Percentiles rank a stretch among this genome's conserved stretches.
Evolutionary conservation across 805 yeast species (phyloP).

Genomic region (Jamesozyma gamospora): DNA sequence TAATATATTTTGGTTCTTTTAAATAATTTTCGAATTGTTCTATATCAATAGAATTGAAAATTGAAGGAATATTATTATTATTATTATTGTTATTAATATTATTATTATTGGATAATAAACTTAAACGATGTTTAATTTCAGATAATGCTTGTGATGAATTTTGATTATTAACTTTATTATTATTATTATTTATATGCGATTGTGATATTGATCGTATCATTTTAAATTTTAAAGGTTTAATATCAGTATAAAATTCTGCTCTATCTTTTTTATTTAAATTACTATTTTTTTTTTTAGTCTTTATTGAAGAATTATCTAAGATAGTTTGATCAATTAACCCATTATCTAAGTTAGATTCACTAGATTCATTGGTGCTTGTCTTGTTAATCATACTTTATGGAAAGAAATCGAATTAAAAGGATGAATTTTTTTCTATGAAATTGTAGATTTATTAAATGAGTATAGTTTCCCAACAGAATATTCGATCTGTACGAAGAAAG

Average conservation of each 20-base stretch:
- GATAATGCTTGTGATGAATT: no score
- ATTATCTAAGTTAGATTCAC: background rate
- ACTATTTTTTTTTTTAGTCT: background rate
- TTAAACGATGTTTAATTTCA: background rate
- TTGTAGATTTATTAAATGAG: no score
- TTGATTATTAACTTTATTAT: background rate
- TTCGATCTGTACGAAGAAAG: no score
- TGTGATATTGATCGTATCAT: conserved; percentile 6
- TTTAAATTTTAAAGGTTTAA: conserved; percentile 20
- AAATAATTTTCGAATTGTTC: conserved; percentile 35
- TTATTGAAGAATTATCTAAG: background rate
- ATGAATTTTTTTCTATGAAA: no score
- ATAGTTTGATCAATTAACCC: background rate
- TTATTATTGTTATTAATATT: no score
- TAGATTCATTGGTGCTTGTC: background rate
- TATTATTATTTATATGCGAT: background rate
- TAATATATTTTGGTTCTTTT: conserved; percentile 46
- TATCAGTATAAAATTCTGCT: conserved; percentile 15
- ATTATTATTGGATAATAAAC: background rate
- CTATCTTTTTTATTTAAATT: background rate
- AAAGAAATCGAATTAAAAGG: no score
- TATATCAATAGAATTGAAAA: conserved; percentile 26
- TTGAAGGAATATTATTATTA: background rate
- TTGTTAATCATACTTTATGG: background rate
- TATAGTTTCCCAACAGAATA: no score